phyloP scores from a whole-genome alignment of 495 filamentous ascomycete species.

The Diplogelasinospora grovesii region DNA sequence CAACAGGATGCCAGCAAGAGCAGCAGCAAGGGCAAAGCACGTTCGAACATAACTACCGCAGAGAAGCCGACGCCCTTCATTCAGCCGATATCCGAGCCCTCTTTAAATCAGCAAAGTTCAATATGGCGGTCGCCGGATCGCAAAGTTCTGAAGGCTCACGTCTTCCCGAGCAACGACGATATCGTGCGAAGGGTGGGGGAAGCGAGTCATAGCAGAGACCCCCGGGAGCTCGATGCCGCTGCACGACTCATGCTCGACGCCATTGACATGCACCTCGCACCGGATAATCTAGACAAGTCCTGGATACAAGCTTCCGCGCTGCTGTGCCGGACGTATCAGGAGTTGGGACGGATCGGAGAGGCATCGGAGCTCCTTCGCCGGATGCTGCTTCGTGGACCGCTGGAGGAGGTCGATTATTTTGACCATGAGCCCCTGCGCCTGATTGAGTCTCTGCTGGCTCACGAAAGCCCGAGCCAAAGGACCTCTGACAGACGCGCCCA shows the following conservation, averaged over 20 bases:
- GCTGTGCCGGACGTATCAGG: conserved; percentile 31
- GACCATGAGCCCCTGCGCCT: conserved; percentile 26
- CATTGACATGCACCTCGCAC: conserved; percentile 13
- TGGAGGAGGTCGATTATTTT: conserved; percentile 30
- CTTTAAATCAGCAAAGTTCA: too few relatives aligned
- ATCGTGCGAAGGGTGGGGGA: conserved; percentile 14
- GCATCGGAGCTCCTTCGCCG: conserved; percentile 25
- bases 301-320: conserved; percentile 30
- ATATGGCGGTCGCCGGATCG: not conserved
- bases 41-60: too few relatives aligned
- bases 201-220: conserved; percentile 14
- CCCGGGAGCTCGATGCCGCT: conserved; percentile 14
- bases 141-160: conserved; percentile 1
- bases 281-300: conserved; percentile 10
- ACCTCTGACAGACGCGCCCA: not conserved
- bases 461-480: not conserved
- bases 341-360: conserved; percentile 19
- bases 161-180: conserved; percentile 8
- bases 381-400: conserved; percentile 18
- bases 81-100: too few relatives aligned
- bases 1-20: too few relatives aligned
- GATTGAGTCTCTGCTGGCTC: conserved; percentile 23
- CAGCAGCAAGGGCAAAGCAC: too few relatives aligned
- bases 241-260: conserved; percentile 16
- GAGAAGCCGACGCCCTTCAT: not conserved